Percentiles rank a stretch among this genome's conserved stretches.
Conservation (phyloP, 2,329 filamentous ascomycete species). For the Cercospora brassicicola region DNA sequence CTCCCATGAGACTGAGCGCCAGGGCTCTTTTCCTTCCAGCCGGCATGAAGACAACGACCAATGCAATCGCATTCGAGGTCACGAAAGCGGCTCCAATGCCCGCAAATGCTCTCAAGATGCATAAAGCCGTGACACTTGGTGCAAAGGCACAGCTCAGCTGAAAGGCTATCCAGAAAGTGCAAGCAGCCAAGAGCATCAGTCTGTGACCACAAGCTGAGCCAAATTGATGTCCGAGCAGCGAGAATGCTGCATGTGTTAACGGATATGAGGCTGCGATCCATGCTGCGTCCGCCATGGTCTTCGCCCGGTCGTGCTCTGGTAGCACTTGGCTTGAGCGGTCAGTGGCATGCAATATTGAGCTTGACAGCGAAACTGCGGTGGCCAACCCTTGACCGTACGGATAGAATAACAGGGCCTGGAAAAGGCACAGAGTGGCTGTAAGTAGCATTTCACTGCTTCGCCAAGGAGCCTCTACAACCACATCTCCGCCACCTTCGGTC, state of each 20-base stretch:
- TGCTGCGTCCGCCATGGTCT: background rate
- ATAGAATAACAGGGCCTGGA: conserved; percentile 4
- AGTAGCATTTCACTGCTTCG: background rate
- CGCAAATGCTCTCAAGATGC: conserved; percentile 11
- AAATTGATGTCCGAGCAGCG: conserved; percentile 11
- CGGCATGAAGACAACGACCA: conserved; percentile 5
- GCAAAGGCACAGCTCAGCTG: conserved; percentile 12
- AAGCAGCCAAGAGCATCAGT: conserved; percentile 13
- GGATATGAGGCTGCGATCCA: conserved; percentile 23
- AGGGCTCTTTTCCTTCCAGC: conserved; percentile 8
- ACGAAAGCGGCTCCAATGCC: conserved; percentile 11
- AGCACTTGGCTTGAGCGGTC: background rate
- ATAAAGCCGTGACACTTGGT: background rate
- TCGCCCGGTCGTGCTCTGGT: background rate
- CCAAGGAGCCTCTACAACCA: conserved; percentile 1
- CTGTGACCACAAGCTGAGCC: conserved; percentile 21
- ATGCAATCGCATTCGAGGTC: conserved; percentile 11
- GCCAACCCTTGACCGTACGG: conserved; percentile 12
- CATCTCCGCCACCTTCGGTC: background rate
- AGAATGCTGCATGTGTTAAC: conserved; percentile 16
- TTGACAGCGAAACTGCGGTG: conserved; percentile 6
- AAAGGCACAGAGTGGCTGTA: background rate
- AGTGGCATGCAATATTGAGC: background rate
- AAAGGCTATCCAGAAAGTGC: conserved; percentile 12
- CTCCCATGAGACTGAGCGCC: conserved; percentile 1